These are phyloP conservation scores for Amphicarpaea edgeworthii DNA, from an alignment of 306 rosid species.

Conservation along the genomic window DNA sequence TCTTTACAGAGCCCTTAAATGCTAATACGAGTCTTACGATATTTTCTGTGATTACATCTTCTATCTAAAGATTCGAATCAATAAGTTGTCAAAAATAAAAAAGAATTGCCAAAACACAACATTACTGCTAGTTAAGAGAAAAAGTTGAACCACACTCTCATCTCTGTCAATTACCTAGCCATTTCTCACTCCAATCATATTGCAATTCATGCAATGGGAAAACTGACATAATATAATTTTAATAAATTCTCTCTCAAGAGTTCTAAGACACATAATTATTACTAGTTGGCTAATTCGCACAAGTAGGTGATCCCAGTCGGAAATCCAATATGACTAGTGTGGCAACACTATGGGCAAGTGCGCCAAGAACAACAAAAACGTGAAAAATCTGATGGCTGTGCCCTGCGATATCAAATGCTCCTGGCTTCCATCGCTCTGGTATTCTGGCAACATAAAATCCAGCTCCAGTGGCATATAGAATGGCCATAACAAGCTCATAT, in stretches of 20 bases:
- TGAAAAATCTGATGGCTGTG: conserved; percentile 93
- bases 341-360: conserved; percentile 74
- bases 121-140: not conserved
- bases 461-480: conserved; percentile 69
- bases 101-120: not conserved
- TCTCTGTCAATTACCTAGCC: not conserved
- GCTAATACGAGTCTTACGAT: too few relatives aligned
- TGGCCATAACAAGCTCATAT: conserved; percentile 77
- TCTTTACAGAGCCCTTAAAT: too few relatives aligned
- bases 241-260: not conserved
- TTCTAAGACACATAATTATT: not conserved
- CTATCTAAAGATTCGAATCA: not conserved
- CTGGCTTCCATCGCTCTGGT: conserved; percentile 87
- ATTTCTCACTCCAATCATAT: conserved; percentile 1
- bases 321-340: conserved; percentile 66
- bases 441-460: conserved; percentile 71
- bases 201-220: conserved; percentile 14
- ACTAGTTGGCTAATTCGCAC: conserved; percentile 47
- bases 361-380: conserved; percentile 81
- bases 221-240: not conserved
- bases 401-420: conserved; percentile 81
- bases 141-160: not conserved
- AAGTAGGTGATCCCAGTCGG: conserved; percentile 63
- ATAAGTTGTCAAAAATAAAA: not conserved
- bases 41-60: too few relatives aligned